Conservation (phyloP, 768 basidiomycete genomes). For the Nidularia pulvinata region DNA sequence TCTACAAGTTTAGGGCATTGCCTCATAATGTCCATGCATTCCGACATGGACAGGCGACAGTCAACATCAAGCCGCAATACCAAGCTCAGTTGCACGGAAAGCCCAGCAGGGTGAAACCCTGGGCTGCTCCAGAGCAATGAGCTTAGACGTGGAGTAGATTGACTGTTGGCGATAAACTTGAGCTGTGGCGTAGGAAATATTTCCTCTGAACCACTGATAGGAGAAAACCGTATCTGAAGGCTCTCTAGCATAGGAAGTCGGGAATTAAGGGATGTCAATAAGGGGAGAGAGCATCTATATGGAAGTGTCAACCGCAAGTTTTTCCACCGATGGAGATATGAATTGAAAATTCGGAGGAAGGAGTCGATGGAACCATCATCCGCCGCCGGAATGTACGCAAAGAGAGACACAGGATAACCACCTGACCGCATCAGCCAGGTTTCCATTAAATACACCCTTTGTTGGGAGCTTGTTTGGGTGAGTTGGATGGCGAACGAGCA, state of each 20-base stretch:
- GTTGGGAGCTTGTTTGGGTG: conserved; percentile 5
- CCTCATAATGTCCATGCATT: conserved; percentile 5
- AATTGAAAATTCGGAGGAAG: conserved; percentile 7
- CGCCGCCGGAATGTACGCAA: conserved; percentile 8
- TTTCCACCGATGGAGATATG: conserved; percentile 9
- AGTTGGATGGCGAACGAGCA: conserved; percentile 13
- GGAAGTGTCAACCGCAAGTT: conserved; percentile 13
- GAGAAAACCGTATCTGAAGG: background rate
- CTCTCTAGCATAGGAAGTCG: background rate
- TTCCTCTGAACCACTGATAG: background rate
- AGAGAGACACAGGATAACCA: conserved; percentile 10
- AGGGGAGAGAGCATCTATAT: background rate
- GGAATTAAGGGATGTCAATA: background rate
- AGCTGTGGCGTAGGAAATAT: background rate
- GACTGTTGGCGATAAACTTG: conserved; percentile 1
- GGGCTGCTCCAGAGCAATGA: conserved; percentile 1
- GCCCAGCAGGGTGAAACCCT: background rate
- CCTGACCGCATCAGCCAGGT: conserved; percentile 15
- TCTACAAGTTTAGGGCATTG: conserved; percentile 4
- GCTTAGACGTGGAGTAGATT: conserved; percentile 1
- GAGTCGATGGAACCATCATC: conserved; percentile 9
- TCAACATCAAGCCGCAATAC: conserved; percentile 7
- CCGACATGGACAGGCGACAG: conserved; percentile 3
- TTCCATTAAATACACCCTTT: conserved; percentile 11
- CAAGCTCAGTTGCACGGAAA: background rate